Conservation (phyloP, 345 rosid genomes). For the Conringia planisiliqua region DNA sequence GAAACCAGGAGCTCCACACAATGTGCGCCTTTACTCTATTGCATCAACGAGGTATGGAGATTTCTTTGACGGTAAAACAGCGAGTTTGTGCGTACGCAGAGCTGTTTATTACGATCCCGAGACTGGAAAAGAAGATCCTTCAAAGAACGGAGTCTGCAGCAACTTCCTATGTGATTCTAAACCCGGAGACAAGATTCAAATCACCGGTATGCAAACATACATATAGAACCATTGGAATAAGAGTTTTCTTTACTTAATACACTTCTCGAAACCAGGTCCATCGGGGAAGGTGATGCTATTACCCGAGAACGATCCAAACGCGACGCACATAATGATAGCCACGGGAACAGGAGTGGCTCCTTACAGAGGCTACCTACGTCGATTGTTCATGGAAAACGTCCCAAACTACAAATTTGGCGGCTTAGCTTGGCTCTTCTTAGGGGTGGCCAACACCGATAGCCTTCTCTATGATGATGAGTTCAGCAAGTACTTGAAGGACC, state of each 20-base stretch:
- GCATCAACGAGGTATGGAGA: conserved; percentile 96
- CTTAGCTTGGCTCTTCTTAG: conserved; percentile 96
- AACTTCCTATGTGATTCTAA: conserved; percentile 85
- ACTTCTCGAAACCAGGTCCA: conserved; percentile 63
- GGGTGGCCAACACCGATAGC: conserved; percentile 93
- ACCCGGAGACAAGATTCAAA: conserved; percentile 84
- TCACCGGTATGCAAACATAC: conserved; percentile 58
- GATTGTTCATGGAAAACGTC: conserved; percentile 92
- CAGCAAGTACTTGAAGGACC: conserved; percentile 62
- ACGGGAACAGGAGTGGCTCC: conserved; percentile 99
- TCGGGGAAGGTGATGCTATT: conserved; percentile 96
- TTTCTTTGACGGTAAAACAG: conserved; percentile 77
- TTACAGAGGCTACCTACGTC: conserved; percentile 83
- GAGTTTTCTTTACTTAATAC: background rate
- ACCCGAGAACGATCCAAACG: conserved; percentile 82
- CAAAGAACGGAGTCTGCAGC: conserved; percentile 90
- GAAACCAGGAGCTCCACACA: conserved; percentile 84
- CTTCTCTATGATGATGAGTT: conserved; percentile 93
- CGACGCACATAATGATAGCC: conserved; percentile 95
- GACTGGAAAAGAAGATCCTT: conserved; percentile 94
- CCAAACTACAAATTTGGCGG: conserved; percentile 71
- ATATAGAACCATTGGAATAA: background rate
- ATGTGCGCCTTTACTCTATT: conserved; percentile 93
- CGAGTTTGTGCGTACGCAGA: conserved; percentile 93
- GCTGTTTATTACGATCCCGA: conserved; percentile 91